Base-by-base conservation (phyloP, 2,329 filamentous ascomycete species). In the Hymenoscyphus fraxineus region DNA sequence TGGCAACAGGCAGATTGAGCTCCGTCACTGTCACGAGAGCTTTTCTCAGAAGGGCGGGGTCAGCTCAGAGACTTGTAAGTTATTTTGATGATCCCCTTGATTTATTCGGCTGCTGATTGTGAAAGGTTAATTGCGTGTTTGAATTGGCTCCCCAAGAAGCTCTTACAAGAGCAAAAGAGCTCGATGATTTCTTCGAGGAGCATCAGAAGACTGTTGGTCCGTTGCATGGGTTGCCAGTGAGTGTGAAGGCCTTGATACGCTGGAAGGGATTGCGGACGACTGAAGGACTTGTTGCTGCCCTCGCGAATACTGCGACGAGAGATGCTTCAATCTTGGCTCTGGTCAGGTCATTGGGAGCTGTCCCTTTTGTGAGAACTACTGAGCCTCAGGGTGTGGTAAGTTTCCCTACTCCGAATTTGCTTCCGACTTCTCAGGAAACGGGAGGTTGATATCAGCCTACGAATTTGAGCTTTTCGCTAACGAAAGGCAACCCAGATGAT, bases 301-400 rank as follows among this genome's bases (percentile, higher is more conserved):
- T 68, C 10, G 62, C 60, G 13, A 62, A 61, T 22, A 54, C 63
- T 1, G 59, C 61, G 19, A 54, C 63, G n/a, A 59, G 64, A 47
- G 67, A 68, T 58, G 61, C 67, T 19, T 54, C 60, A 13, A 41
- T 68, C 2, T 55, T 68, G 15, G 59, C 39, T 2, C 31, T 60
- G 12, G 19, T 65, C 15, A 61, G 63, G 32, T 64, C 64, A 16
- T 62, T 64, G 4, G 83, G 82, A 1, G 78, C 78, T 1, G 79
- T 91, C 0, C 77, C 88, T 32, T 88, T 89, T 66, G 81, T 84
- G 65, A 90, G 90, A 75, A 90, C 88, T 1, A 90, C 89, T 67
- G 78, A 90, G 1, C 87, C 88, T 1, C 82, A 85, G 65, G 82
- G 85, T 65, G 78, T 78, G 67, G 77, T 77, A 38, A 72, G 83